Conservation (phyloP, 2,329 filamentous ascomycete species). For the Ophiocordyceps camponoti-saundersi region DNA sequence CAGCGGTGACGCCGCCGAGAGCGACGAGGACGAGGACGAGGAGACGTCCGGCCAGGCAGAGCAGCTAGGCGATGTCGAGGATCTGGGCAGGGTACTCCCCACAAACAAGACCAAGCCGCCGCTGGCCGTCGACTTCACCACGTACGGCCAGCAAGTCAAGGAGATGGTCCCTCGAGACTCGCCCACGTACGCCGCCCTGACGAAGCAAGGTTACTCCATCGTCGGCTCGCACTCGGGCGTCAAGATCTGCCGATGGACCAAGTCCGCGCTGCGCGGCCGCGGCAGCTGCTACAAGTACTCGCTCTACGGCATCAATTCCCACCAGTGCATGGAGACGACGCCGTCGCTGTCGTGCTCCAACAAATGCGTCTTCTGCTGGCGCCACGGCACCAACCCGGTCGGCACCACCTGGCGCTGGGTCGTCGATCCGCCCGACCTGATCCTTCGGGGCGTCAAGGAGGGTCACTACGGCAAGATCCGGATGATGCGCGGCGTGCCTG, state of each 20-base stretch:
- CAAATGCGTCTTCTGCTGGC: conserved; percentile 98
- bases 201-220: conserved; percentile 92
- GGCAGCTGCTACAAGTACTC: conserved; percentile 97
- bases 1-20: conserved; percentile 72
- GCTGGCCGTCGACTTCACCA: conserved; percentile 81
- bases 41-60: conserved; percentile 14
- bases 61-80: conserved; percentile 64
- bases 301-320: conserved; percentile 91
- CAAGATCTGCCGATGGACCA: conserved; percentile 97
- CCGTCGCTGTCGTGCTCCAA: conserved; percentile 92
- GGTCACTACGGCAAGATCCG: conserved; percentile 97
- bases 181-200: conserved; percentile 74
- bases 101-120: conserved; percentile 18
- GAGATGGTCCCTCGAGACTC: conserved; percentile 91
- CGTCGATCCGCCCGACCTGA: conserved; percentile 76
- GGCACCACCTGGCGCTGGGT: conserved; percentile 96
- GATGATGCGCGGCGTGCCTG: conserved; percentile 86
- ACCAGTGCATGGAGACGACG: conserved; percentile 97
- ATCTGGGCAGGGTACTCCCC: conserved; percentile 52
- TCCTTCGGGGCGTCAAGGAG: conserved; percentile 79
- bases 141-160: conserved; percentile 46
- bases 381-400: conserved; percentile 92
- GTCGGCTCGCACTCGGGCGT: conserved; percentile 91
- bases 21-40: conserved; percentile 58
- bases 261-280: conserved; percentile 81